phyloP scores from a whole-genome alignment of 2,329 filamentous ascomycete genomes.

The Fusarium brevicatenulatum region DNA sequence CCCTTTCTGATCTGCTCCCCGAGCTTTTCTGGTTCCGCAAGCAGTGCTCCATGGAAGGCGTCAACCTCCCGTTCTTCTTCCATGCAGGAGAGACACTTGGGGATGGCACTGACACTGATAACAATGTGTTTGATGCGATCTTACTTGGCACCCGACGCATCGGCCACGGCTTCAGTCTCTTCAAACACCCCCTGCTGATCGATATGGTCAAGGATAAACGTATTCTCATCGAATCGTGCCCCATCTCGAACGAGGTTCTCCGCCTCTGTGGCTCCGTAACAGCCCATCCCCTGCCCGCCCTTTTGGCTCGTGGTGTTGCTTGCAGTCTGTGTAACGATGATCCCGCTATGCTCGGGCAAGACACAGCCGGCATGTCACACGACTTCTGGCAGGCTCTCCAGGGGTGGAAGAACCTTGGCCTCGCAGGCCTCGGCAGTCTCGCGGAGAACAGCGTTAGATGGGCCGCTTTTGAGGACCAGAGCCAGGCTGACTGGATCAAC shows the following conservation, averaged over 20 bases:
- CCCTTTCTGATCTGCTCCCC: constrained; percentile 80
- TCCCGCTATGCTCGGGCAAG: constrained; percentile 87
- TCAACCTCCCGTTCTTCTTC: constrained; percentile 94
- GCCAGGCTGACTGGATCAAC: constrained; percentile 73
- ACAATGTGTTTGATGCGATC: constrained; percentile 89
- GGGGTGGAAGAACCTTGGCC: constrained; percentile 89
- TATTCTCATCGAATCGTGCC: constrained; percentile 90
- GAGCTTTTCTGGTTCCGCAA: constrained; percentile 95
- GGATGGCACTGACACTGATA: constrained; percentile 75
- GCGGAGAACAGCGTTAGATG: constrained; percentile 94
- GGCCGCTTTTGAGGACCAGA: constrained; percentile 87
- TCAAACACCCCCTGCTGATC: constrained; percentile 89
- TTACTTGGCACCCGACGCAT: constrained; percentile 88
- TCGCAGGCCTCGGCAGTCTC: constrained; percentile 85
- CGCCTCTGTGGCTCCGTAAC: constrained; percentile 80
- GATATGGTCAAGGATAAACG: constrained; percentile 89
- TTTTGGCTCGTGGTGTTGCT: constrained; percentile 84
- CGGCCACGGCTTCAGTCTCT: constrained; percentile 87
- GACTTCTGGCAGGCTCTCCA: constrained; percentile 96
- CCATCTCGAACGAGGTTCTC: constrained; percentile 89
- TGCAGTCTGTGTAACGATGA: constrained; percentile 92
- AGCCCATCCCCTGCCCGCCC: constrained; percentile 82
- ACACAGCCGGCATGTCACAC: constrained; percentile 83
- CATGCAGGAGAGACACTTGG: constrained; percentile 91
- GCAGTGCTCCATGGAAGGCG: constrained; percentile 77